phyloP scores from a whole-genome alignment of 1,139 yeast genomes.

The Sugiyamaella neomexicana region DNA sequence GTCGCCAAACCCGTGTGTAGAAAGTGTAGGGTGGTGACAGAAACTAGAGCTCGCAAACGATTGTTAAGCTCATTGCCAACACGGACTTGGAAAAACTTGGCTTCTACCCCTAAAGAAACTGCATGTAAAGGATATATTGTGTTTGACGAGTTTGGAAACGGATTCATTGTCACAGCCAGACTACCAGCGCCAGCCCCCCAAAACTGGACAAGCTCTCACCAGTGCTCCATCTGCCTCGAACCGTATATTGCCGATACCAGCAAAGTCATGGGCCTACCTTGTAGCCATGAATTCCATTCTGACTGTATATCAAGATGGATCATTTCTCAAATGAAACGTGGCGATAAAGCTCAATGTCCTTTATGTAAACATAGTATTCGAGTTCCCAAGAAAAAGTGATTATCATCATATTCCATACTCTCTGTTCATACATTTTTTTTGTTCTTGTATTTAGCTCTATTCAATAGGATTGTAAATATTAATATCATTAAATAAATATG shows the following conservation, averaged over 20 bases:
- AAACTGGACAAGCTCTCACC: constrained; percentile 40
- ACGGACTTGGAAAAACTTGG: background rate
- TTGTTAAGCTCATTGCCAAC: constrained; percentile 4
- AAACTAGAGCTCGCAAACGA: constrained; percentile 1
- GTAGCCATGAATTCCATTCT: constrained; percentile 47
- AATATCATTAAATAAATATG: constrained; percentile 15
- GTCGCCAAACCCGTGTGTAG: constrained; percentile 3
- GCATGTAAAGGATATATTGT: background rate
- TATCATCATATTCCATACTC: too few species aligned
- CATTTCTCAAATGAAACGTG: constrained; percentile 35
- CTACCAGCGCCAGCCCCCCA: background rate
- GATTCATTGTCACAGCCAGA: background rate
- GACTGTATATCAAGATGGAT: constrained; percentile 46
- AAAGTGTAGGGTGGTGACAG: background rate
- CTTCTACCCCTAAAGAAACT: background rate
- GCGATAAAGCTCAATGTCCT: constrained; percentile 34
- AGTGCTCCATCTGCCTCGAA: constrained; percentile 46
- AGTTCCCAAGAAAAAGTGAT: constrained; percentile 27
- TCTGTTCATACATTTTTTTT: too few species aligned
- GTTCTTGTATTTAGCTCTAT: too few species aligned
- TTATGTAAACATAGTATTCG: constrained; percentile 38
- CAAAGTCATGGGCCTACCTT: constrained; percentile 44
- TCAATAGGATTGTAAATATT: background rate
- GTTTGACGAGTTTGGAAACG: background rate
- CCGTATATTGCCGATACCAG: constrained; percentile 40